Conservation (phyloP, 2,329 filamentous ascomycete genomes). For the Fusarium xylarioides region DNA sequence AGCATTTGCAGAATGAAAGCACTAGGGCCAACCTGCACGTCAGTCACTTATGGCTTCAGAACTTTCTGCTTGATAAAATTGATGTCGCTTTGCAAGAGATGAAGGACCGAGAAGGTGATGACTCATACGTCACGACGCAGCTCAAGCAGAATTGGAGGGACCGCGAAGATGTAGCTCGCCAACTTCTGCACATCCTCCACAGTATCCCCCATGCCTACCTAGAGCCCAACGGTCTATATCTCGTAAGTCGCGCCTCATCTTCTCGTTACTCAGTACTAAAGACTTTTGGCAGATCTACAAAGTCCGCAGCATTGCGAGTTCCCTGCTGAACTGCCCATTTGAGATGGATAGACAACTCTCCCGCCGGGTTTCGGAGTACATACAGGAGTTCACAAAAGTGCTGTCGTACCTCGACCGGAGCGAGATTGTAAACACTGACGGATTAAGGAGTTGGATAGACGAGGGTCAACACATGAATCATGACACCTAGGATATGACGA, state of each 20-base stretch:
- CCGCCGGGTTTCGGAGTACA: not conserved
- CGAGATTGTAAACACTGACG: not conserved
- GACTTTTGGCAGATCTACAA: not conserved
- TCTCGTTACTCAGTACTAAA: accelerated
- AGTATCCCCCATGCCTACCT: not conserved
- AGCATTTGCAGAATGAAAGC: not conserved
- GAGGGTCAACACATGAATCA: not conserved
- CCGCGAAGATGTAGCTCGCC: not conserved
- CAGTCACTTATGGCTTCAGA: not conserved
- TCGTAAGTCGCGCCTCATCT: not conserved
- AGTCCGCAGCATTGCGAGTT: not conserved
- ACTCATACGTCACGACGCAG: not conserved
- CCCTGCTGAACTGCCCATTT: not conserved
- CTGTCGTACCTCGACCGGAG: not conserved
- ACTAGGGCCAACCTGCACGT: not conserved
- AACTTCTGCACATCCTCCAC: not conserved
- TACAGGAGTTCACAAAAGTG: not conserved
- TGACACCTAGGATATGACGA: not conserved
- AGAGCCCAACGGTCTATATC: not conserved
- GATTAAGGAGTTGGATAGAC: slow-evolving; percentile 1
- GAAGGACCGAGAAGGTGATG: not conserved
- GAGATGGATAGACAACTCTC: not conserved
- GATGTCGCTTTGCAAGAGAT: not conserved
- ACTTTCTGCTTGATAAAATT: not conserved
- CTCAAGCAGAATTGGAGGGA: not conserved